Evolutionary conservation across 1,284 basidiomycete genomes (phyloP).

Genomic region (Ustilago curta): DNA sequence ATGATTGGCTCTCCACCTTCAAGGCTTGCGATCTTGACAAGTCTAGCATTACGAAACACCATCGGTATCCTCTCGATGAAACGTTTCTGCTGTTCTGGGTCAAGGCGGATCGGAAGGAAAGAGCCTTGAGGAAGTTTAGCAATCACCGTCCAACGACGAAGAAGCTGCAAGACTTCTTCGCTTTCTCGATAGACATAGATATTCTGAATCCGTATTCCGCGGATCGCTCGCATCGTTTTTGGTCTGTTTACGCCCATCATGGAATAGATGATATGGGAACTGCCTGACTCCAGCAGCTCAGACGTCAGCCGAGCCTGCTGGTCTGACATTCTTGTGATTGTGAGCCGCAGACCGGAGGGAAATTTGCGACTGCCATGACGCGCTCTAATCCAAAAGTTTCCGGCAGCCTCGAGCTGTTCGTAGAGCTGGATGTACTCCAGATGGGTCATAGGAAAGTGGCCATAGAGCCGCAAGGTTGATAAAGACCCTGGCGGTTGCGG

Average conservation of each 20-base stretch:
- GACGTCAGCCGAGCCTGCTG: not conserved
- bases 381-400: constrained; percentile 1
- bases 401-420: not conserved
- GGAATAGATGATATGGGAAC: not conserved
- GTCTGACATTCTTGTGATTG: not conserved
- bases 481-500: not conserved
- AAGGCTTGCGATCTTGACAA: constrained; percentile 5
- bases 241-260: not conserved
- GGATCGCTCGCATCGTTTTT: too few relatives aligned
- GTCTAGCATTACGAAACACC: not conserved
- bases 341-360: not conserved
- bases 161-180: not conserved
- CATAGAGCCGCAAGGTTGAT: constrained; percentile 1
- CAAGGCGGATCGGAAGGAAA: not conserved
- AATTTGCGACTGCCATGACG: not conserved
- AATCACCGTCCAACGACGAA: not conserved
- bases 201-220: not conserved
- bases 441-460: constrained; percentile 4
- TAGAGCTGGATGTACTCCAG: not conserved
- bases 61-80: not conserved
- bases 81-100: not conserved
- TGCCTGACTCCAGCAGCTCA: not conserved
- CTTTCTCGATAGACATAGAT: not conserved
- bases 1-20: constrained; percentile 7
- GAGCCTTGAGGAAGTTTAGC: not conserved